Evolutionary conservation across 177 flowering plant genomes (phyloP).

Genomic region (Tripterygium wilfordii): DNA sequence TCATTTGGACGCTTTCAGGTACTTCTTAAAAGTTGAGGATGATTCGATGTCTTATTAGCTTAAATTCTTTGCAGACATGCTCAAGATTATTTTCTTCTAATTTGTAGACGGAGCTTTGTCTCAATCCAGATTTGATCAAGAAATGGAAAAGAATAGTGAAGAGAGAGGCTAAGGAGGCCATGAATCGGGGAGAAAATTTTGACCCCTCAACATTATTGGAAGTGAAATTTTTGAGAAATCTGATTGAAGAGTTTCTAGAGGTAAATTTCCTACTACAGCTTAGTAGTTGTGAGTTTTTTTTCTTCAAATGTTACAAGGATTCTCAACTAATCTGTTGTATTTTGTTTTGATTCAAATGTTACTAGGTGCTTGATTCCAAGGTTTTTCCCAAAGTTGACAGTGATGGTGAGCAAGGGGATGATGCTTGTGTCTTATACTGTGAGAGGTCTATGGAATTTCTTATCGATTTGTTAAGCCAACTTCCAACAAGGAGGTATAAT

Average conservation of each 20-base stretch:
- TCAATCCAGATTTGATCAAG: slow-evolving; percentile 58
- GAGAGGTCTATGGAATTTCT: slow-evolving; percentile 98
- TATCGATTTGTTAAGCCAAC: slow-evolving; percentile 92
- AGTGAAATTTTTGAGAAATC: slow-evolving; percentile 73
- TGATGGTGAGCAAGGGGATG: slow-evolving; percentile 35
- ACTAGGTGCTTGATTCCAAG: slow-evolving; percentile 75
- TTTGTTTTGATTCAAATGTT: slow-evolving; percentile 1
- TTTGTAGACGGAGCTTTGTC: slow-evolving; percentile 82
- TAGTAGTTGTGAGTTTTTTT: no score
- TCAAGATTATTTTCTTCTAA: no score
- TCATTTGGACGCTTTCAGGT: slow-evolving; percentile 96
- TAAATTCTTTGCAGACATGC: no score
- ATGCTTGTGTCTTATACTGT: slow-evolving; percentile 79
- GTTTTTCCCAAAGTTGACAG: slow-evolving; percentile 41
- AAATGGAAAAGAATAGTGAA: slow-evolving; percentile 81
- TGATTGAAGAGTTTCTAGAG: slow-evolving; percentile 88
- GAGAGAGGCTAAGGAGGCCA: slow-evolving; percentile 63
- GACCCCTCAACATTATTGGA: slow-evolving; percentile 57
- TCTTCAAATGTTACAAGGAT: not conserved
- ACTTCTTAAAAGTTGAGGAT: no score
- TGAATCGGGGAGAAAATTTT: slow-evolving; percentile 49
- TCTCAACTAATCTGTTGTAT: not conserved
- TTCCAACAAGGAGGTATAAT: slow-evolving; percentile 95
- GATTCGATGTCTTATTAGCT: no score
- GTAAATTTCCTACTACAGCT: slow-evolving; percentile 42